Evolutionary conservation across 1,284 basidiomycete genomes (phyloP).

Genomic region (Omphalotus olearius): DNA sequence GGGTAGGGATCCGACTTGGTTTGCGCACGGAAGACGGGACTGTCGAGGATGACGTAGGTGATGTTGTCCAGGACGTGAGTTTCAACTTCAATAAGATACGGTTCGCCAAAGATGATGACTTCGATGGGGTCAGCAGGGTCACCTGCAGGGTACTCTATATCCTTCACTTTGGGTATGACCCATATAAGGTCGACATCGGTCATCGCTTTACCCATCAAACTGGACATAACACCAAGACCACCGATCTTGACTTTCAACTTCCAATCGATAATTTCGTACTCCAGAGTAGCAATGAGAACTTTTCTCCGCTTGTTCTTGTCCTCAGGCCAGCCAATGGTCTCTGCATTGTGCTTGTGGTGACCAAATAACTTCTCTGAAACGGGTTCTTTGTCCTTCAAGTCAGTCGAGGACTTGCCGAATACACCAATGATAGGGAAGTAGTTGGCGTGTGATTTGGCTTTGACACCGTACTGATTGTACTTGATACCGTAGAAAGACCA

Average conservation of each 20-base stretch:
- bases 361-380: constrained; percentile 66
- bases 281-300: constrained; percentile 86
- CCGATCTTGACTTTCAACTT: constrained; percentile 96
- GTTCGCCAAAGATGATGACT: constrained; percentile 92
- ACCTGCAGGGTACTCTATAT: constrained; percentile 86
- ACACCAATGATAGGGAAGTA: constrained; percentile 76
- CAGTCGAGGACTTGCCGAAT: constrained; percentile 62
- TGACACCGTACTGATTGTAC: constrained; percentile 87
- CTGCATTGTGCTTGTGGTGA: constrained; percentile 43
- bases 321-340: constrained; percentile 91
- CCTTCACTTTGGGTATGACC: constrained; percentile 92
- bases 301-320: constrained; percentile 85
- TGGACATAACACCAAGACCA: constrained; percentile 94
- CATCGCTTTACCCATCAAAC: constrained; percentile 95
- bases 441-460: constrained; percentile 63
- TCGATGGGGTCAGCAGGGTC: constrained; percentile 90
- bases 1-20: constrained; percentile 93
- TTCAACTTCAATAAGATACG: constrained; percentile 92
- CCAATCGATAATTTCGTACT: constrained; percentile 96
- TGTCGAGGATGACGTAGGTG: constrained; percentile 89
- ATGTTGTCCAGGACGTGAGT: constrained; percentile 91
- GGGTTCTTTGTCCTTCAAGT: constrained; percentile 50
- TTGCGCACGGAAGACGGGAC: constrained; percentile 91
- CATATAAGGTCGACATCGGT: constrained; percentile 90
- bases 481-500: constrained; percentile 95